Percentiles rank a stretch among this genome's conserved stretches.
Conservation (phyloP, 345 rosid species). For the Camelina laxa region DNA sequence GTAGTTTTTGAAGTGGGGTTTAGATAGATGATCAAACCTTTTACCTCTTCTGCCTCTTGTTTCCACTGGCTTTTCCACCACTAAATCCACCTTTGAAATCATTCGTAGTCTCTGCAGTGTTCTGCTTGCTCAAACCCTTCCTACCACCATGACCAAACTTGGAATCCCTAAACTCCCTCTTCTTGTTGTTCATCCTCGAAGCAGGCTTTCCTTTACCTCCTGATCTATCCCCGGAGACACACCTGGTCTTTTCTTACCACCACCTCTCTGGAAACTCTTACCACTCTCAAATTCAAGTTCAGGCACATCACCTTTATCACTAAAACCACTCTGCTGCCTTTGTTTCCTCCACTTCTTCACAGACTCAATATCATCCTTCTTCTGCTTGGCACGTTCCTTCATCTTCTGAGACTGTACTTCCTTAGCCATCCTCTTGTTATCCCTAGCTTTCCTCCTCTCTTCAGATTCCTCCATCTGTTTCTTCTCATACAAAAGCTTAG, state of each 20-base stretch:
- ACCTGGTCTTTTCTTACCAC: slow-evolving; percentile 68
- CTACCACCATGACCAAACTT: slow-evolving; percentile 74
- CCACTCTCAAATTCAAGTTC: slow-evolving; percentile 72
- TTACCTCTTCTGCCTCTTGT: slow-evolving; percentile 63
- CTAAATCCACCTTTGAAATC: slow-evolving; percentile 48
- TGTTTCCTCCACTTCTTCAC: slow-evolving; percentile 92
- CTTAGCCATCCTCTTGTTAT: slow-evolving; percentile 74
- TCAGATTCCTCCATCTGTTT: slow-evolving; percentile 76
- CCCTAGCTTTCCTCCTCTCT: slow-evolving; percentile 90
- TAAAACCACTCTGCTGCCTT: slow-evolving; percentile 82
- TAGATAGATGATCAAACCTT: slow-evolving; percentile 30
- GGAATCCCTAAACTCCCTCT: slow-evolving; percentile 53
- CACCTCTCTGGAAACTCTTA: slow-evolving; percentile 57
- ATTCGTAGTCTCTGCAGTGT: slow-evolving; percentile 58
- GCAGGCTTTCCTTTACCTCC: slow-evolving; percentile 61
- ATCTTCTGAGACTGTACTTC: slow-evolving; percentile 83
- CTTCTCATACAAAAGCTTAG: slow-evolving; percentile 71
- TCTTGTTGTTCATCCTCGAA: slow-evolving; percentile 49
- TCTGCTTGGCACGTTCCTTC: slow-evolving; percentile 77
- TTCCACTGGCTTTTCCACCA: slow-evolving; percentile 47
- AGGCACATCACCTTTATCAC: slow-evolving; percentile 57
- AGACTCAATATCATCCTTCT: slow-evolving; percentile 69
- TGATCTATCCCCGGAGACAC: slow-evolving; percentile 69
- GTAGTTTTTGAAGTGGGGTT: slow-evolving; percentile 7
- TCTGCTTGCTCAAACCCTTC: slow-evolving; percentile 69